phyloP scores from a whole-genome alignment of 179 eudicot genomes.

The Dionaea muscipula region DNA sequence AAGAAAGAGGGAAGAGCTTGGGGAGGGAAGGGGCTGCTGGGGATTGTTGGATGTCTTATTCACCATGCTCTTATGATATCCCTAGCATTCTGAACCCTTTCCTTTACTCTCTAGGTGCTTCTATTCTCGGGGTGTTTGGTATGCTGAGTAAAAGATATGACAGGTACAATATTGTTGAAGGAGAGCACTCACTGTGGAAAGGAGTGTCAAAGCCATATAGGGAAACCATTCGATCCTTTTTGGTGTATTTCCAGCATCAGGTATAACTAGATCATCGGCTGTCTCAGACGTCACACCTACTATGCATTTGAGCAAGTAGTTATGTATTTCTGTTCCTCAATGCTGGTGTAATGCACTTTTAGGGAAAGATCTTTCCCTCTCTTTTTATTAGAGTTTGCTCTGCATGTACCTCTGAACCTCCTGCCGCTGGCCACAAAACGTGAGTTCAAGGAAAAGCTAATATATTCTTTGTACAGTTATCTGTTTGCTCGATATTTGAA shows the following conservation, averaged over 20 bases:
- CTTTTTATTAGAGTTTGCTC: background rate
- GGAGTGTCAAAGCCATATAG: constrained; percentile 90
- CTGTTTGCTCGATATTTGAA: too few species aligned
- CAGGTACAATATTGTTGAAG: constrained; percentile 94
- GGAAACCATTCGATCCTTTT: constrained; percentile 79
- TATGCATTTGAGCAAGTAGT: background rate
- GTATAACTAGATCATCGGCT: constrained; percentile 20
- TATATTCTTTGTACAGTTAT: too few species aligned
- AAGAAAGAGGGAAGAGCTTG: too few species aligned
- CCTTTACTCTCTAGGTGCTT: constrained; percentile 17
- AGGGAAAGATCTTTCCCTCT: background rate
- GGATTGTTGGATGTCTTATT: background rate
- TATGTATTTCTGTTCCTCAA: background rate
- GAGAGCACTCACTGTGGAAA: constrained; percentile 68
- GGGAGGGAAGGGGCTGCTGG: too few species aligned
- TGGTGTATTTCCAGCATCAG: constrained; percentile 89
- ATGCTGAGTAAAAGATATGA: constrained; percentile 25
- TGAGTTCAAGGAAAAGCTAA: too few species aligned
- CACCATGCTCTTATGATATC: background rate
- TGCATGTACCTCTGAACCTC: too few species aligned
- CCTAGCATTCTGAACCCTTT: constrained; percentile 8
- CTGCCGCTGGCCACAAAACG: too few species aligned
- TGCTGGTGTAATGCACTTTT: background rate
- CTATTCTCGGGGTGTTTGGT: constrained; percentile 14
- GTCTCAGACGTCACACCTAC: background rate